A percentile compares a stretch with the other conserved stretches of the same genome.
These are phyloP conservation scores for Solanum aculeatissimum DNA, from an alignment of 305 asterid species.

Conservation along the genomic window DNA sequence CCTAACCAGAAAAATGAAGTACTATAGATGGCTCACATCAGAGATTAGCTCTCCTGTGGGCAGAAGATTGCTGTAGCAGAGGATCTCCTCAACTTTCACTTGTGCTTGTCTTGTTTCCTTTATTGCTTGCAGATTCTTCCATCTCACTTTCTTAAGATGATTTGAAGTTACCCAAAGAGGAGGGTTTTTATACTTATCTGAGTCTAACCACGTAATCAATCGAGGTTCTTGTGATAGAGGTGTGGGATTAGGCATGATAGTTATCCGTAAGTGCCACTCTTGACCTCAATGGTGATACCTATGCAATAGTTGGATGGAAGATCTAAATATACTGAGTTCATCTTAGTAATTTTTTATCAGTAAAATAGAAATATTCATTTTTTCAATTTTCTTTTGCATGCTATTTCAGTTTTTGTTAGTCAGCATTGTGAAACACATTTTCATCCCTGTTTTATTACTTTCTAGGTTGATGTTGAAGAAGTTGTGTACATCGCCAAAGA, in stretches of 20 bases:
- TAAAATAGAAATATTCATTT: background rate
- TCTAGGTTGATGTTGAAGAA: constrained; percentile 89
- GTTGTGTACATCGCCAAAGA: constrained; percentile 80
- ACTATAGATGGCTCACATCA: background rate
- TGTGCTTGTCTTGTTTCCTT: background rate
- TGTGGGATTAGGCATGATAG: background rate
- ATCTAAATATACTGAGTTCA: background rate
- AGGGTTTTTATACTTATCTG: background rate
- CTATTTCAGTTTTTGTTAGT: background rate
- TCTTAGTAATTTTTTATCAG: background rate
- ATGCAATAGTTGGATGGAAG: background rate
- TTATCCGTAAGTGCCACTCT: background rate
- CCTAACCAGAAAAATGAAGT: background rate
- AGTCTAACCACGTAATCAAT: background rate
- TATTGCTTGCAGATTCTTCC: background rate
- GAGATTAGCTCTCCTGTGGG: background rate
- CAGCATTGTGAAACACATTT: background rate
- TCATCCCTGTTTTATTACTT: constrained; percentile 2
- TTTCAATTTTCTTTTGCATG: background rate
- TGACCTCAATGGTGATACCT: background rate
- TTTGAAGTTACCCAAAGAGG: background rate
- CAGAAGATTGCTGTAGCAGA: background rate
- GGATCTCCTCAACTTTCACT: background rate
- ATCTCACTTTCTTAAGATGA: background rate
- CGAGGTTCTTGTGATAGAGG: background rate